Evolutionary conservation across 768 basidiomycete species (phyloP), one percentile per base, ranked within the genome.

Genomic region (Termitomyces sp.): DNA sequence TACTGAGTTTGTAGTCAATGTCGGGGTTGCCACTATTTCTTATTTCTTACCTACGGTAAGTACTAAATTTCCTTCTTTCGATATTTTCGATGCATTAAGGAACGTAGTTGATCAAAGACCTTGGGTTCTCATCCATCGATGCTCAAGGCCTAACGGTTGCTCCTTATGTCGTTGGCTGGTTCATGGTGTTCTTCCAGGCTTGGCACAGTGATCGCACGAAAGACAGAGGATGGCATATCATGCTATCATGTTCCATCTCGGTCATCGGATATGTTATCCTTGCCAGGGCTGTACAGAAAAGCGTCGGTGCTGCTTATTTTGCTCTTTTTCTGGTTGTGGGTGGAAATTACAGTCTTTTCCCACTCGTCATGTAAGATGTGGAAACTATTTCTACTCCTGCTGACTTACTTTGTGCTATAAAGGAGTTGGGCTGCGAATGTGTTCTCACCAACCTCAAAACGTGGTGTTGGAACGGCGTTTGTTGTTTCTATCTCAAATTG

Each of bases 341-440:
- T 7, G 83, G 82, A 28, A 80, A 80, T 59, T 84, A 79, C 63
- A 81, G 80, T 61, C 65, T 85, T 58, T 85, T 85, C 71, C 84
- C 84, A 8, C 74, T 85, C 5, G 84, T 84, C 45, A 85, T 85
- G 84, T 82, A 61, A 63, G 80, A 55, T 20, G n/a, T 12, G 6
- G 40, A 12, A 33, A 13, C 12, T 42, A 11, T 8, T 33, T 33
- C 28, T 44, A n/a, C 20, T 32, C 11, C 15, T 44, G 28, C 28
- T 44, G 40, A 42, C 24, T 42, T 16, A n/a, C 16, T 49, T 32
- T 2, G 32, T n/a, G 9, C 1, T 36, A n/a, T 55, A 39, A 61
- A 84, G 83, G 82, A 82, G 81, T 66, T 86, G 84, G 84, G 84
- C 83, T 16, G 81, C 83, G 6, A 84, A 84, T 66, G 73, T 78